These are phyloP conservation scores for Bondarzewia mesenterica DNA, from an alignment of 1,284 basidiomycete species.

Conservation along the genomic window DNA sequence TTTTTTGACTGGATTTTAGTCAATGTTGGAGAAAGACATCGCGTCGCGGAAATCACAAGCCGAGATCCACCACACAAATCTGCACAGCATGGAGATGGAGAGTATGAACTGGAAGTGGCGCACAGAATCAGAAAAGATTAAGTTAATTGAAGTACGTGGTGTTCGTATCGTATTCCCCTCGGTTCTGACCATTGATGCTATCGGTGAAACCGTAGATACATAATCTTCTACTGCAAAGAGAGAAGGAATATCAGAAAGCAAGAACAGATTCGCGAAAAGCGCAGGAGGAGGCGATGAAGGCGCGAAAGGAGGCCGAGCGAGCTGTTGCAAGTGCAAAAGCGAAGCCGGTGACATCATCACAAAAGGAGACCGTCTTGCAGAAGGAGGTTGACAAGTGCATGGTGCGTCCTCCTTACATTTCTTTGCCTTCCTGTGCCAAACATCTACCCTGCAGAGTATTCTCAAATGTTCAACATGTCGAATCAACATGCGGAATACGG, in stretches of 20 bases:
- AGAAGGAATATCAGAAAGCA: neutral
- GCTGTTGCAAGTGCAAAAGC: slow-evolving; percentile 38
- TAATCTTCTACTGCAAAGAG: neutral
- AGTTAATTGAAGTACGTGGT: too few relatives aligned
- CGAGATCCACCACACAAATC: too few relatives aligned
- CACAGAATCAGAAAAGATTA: too few relatives aligned
- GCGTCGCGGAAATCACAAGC: too few relatives aligned
- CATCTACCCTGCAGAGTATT: slow-evolving; percentile 49
- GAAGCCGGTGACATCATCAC: slow-evolving; percentile 20
- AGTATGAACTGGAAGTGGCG: too few relatives aligned
- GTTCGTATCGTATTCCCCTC: too few relatives aligned
- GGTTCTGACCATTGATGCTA: too few relatives aligned
- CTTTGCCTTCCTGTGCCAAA: neutral
- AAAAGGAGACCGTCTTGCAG: slow-evolving; percentile 34
- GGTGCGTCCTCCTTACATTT: slow-evolving; percentile 33
- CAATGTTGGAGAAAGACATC: too few relatives aligned
- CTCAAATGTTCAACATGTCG: slow-evolving; percentile 92
- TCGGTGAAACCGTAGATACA: too few relatives aligned
- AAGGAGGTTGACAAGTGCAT: slow-evolving; percentile 56
- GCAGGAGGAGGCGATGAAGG: slow-evolving; percentile 34
- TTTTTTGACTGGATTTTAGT: too few relatives aligned
- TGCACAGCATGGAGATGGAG: too few relatives aligned
- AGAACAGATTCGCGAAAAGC: neutral
- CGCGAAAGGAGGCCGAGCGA: slow-evolving; percentile 41
- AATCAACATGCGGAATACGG: slow-evolving; percentile 75